Evolutionary conservation across 2,329 filamentous ascomycete species (phyloP), one percentile per base, ranked within the genome.

Genomic region (Sclerotinia trifoliorum): DNA sequence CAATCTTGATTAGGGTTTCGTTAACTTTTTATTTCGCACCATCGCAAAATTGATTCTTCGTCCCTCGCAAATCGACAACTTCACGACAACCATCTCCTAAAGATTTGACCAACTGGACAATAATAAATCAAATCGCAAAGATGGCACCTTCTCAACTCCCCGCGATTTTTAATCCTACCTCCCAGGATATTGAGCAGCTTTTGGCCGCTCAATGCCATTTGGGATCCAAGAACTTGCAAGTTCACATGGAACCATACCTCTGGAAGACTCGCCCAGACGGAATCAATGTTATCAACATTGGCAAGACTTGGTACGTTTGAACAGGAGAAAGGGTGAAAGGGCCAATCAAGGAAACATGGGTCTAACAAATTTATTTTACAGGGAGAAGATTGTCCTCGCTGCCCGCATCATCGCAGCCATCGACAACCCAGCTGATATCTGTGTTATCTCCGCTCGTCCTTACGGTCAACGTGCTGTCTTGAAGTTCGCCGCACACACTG

Each of bases 331-430:
- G 65, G 21, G 21, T 62, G 8, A 49, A 54, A 24, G n/a, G 17
- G 21, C 5, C 51, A 48, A 51, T 80, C 84, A 98, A 98, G 89
- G 93, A 98, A 83, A 93, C 93, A 87, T 98, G 98, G 92, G 98
- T 95, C 84, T 99, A 93, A 93, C 96, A 89, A 76, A 90, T 63
- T 70, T 46, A 65, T 46, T 63, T 65, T 71, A 70, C 77, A 97
- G 94, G 95, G 95, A 99, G 89, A 99, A 99, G 89, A 97, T 99
- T 81, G 93, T 98, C 80, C 90, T 99, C 77, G 95, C 95, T 77
- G 95, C 95, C 81, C 94, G 95, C 80, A 97, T 99, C 87, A 98
- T 99, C 83, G 94, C 91, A 80, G 93, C 95, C 81, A 90, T 99
- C 80, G 96, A 99, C 88, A 99, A 99, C 92, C 95, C 95, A 78